A percentile compares a stretch with the other conserved stretches of the same genome.
phyloP scores from a whole-genome alignment of 192 early-diverging fungal species.

The Diversispora eburnea region DNA sequence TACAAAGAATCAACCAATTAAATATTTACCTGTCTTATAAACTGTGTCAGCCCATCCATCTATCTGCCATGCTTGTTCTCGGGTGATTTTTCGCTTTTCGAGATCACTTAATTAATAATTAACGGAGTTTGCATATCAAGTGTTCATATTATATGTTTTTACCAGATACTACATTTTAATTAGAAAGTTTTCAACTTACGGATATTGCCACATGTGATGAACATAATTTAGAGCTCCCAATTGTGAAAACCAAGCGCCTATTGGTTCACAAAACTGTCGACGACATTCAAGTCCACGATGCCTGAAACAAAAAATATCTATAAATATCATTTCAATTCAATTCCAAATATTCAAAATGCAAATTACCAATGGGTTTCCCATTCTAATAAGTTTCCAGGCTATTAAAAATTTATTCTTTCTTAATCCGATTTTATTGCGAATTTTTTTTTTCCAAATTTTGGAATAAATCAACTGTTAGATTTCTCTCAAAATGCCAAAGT shows the following conservation, averaged over 20 bases:
- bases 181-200: conserved; percentile 45
- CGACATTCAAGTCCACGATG: conserved; percentile 83
- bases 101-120: conserved; percentile 55
- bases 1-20: neutral
- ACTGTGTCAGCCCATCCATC: conserved; percentile 94
- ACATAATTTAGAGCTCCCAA: conserved; percentile 83
- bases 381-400: conserved; percentile 86
- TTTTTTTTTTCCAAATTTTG: too few species aligned
- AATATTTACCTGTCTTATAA: conserved; percentile 68
- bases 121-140: neutral
- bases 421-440: too few species aligned
- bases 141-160: too few species aligned
- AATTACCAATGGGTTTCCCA: conserved; percentile 85
- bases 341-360: neutral
- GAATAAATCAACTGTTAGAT: neutral
- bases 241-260: conserved; percentile 96
- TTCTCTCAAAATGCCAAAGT: neutral
- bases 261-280: conserved; percentile 81
- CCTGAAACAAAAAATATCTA: conserved; percentile 38
- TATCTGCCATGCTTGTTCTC: conserved; percentile 90
- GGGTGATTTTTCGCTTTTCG: conserved; percentile 81
- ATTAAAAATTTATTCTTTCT: conserved; percentile 14
- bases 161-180: neutral
- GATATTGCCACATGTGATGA: conserved; percentile 91
- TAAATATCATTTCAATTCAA: neutral